Base-by-base conservation (phyloP, 2,329 filamentous ascomycete genomes). In the Pezicula neosporulosa region DNA sequence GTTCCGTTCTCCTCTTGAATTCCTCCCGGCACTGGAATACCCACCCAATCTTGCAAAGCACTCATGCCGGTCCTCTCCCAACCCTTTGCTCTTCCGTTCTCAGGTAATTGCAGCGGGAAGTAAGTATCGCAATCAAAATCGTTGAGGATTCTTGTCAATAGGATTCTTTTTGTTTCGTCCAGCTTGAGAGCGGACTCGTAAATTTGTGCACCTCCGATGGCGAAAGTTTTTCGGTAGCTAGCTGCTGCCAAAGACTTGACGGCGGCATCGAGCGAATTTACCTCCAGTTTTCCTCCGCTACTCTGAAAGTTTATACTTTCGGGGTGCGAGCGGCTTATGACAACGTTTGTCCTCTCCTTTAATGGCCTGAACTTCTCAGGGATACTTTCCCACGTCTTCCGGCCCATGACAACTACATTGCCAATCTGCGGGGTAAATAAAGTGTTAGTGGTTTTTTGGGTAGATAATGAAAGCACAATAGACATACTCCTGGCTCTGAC, bases 351-450 rank as follows among this genome's bases (percentile, higher is more conserved):
- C 9, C 94, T 78, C 56, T 84, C 87, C 55, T 83, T 85, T 33
- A 99, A 77, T 16, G 94, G 94, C 2, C 91, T 80, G 67, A 94
- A 91, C 47, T 77, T 80, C 6, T 76, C 66, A 2, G 94, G 93
- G 54, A 99, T 93, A 57, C 85, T 90, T 48, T 96, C 90, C 86
- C 93, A 99, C 0, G 94, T 99, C 71, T 95, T 97, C 65, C 94
- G 88, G 54, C 94, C 94, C 94, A 99, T 99, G 60, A 99, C 87
- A 47, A 97, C 89, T 16, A 89, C 88, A 68, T 92, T 93, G 1
- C 28, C 42, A 27, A 3, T 16, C 21, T 21, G 1, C 9, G 24
- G 3, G 24, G 3, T 13, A 12, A n/a, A 30, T 9, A 28, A 44
- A 13, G 1, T 16, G 19, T 44, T n/a, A 44, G 24, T 5, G 15